Base-by-base conservation (phyloP, 768 basidiomycete species). In the Russula vinacea region DNA sequence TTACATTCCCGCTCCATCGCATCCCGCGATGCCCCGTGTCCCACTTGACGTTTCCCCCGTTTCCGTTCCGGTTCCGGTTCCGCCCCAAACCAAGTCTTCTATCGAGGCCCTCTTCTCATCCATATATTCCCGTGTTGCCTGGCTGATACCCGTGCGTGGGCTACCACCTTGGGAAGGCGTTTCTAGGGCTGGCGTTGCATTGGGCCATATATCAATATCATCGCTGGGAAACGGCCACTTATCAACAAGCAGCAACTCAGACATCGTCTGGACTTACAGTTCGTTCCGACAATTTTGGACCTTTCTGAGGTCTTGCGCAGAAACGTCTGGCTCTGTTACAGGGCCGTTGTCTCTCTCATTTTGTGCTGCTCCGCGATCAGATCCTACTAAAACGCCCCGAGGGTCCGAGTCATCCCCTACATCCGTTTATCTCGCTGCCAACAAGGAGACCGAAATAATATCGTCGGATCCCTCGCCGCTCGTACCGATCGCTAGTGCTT, bases 61-160 rank as follows among this genome's bases (percentile, higher is more conserved):
- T 26, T 51, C 52, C 29, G 47, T 22, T 9, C 64, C 64, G 2
- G 47, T 22, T 9, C 64, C 64, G 2, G 37, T 65, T 37, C 55
- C 55, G 1, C 64, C 64, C 9, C 55, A 65, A 14, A 65, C 59
- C 10, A 35, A 35, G 16, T 44, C 58, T 14, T 61, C 64, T 8
- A 22, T 61, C 32, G 55, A 29, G 19, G 40, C 32, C 2, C 49
- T 65, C 24, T n/a, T 65, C 40, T 51, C 64, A 7, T 65, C 59
- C 11, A 10, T 11, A 6, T 61, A 65, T 61, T 26, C 64, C 22
- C 64, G 64, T 32, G 59, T 65, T 37, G 64, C 55, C 8, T 65
- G 64, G 64, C 26, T 65, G 24, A 57, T 65, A 51, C 64, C 64
- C 14, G 60, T 65, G 11, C 64, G 64, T n/a, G 64, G 64, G 33